Percentiles rank a stretch among this genome's conserved stretches.
Evolutionary conservation across 495 filamentous ascomycete genomes (phyloP).

Genomic region (Chaetomium tenue): DNA sequence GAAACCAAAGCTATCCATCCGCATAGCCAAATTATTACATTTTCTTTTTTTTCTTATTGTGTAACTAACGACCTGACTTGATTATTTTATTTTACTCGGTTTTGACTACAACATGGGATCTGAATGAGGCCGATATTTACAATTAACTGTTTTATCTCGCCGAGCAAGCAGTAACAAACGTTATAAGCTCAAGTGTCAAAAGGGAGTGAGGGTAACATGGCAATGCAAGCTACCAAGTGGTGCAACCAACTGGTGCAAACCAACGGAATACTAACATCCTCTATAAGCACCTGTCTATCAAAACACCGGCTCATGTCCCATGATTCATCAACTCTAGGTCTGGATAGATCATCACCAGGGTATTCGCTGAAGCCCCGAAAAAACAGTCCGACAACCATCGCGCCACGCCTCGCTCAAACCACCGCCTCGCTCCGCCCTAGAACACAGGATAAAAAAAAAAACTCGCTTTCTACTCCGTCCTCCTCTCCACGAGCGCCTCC

Average conservation of each 20-base stretch:
- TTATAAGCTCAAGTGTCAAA: too few relatives aligned
- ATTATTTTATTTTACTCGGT: too few relatives aligned
- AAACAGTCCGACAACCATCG: background rate
- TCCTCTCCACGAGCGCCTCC: conserved; percentile 46
- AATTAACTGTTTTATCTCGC: too few relatives aligned
- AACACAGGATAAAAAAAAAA: background rate
- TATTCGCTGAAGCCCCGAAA: conserved; percentile 9
- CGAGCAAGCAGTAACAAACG: too few relatives aligned
- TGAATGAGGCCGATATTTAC: too few relatives aligned
- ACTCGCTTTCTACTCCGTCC: conserved; percentile 32
- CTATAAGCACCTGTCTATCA: background rate
- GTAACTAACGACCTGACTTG: too few relatives aligned
- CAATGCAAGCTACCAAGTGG: background rate
- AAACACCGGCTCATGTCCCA: background rate
- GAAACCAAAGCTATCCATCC: too few relatives aligned
- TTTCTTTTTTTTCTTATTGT: too few relatives aligned
- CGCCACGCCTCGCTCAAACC: background rate
- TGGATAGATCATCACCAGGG: background rate
- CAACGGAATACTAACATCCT: background rate
- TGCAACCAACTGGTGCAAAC: background rate
- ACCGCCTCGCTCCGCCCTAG: background rate
- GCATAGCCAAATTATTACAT: too few relatives aligned
- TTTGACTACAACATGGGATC: too few relatives aligned
- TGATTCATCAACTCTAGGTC: background rate
- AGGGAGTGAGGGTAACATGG: background rate